phyloP scores from a whole-genome alignment of 2,329 filamentous ascomycete species.

The Leptographium lundbergii region DNA sequence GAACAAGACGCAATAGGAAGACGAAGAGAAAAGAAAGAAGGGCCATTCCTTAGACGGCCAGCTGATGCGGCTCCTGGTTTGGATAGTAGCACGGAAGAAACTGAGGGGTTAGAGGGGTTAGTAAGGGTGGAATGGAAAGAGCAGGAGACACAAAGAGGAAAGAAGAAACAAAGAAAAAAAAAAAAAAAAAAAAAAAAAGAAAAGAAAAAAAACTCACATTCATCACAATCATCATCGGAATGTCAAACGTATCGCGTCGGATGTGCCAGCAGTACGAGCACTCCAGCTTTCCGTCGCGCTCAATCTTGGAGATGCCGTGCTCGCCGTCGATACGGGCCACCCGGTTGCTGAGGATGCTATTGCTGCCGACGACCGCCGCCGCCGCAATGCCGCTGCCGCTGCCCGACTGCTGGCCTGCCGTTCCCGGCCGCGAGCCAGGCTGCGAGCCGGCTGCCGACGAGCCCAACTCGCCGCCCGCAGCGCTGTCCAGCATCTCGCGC shows the following conservation, averaged over 20 bases:
- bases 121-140: neutral
- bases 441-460: neutral
- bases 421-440: neutral
- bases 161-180: neutral
- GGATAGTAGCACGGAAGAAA: slow-evolving; percentile 49
- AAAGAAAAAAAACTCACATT: slow-evolving; percentile 55
- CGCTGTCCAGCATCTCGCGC: slow-evolving; percentile 40
- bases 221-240: slow-evolving; percentile 96
- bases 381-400: neutral
- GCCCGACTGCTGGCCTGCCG: neutral
- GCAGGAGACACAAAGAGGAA: too few species aligned
- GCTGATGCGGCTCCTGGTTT: slow-evolving; percentile 41
- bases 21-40: neutral
- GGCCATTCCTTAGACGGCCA: slow-evolving; percentile 33
- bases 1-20: neutral
- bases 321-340: slow-evolving; percentile 56
- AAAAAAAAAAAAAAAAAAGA: slow-evolving; percentile 15
- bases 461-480: neutral
- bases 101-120: slow-evolving; percentile 19
- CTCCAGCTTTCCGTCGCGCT: slow-evolving; percentile 81
- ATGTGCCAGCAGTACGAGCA: slow-evolving; percentile 97
- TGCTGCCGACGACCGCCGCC: slow-evolving; percentile 13
- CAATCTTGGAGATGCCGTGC: slow-evolving; percentile 69
- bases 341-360: slow-evolving; percentile 43
- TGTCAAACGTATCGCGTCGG: slow-evolving; percentile 93